Base-by-base conservation (phyloP, 2,329 filamentous ascomycete genomes). In the Ceratocystis albifundus region DNA sequence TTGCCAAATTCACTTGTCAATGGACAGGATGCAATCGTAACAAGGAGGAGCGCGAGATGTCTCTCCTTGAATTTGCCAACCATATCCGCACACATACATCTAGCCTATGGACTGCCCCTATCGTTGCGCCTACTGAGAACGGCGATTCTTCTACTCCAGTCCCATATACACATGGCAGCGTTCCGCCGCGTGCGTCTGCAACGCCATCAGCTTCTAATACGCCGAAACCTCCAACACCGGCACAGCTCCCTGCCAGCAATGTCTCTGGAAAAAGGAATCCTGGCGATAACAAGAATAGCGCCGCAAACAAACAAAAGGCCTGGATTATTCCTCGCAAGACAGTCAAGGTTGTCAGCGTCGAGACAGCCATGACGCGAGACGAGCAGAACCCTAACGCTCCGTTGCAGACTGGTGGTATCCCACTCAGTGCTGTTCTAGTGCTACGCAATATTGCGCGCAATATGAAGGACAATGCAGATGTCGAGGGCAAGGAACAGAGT, bases 381-480 rank as follows among this genome's bases (percentile, higher is more conserved):
- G 82, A 84, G 72, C 77, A 80, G 61, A 84, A 84, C 69, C 80
- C 81, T 10, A 82, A 84, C 68, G 79, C 78, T 7, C 76, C 80
- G 4, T 77, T 80, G 1, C 82, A 90, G 71, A 86, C 89, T 1
- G 87, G 87, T 0, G 89, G 89, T 4, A 86, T 93, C 45, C 88
- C 89, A n/a, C 79, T 93, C 5, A 89, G 87, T 65, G 87, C 88
- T 1, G 86, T 88, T 15, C 79, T 93, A 32, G 88, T 94, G 45
- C 80, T 94, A 59, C 83, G 89, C 36, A 94, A 94, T 73, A 84
- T 94, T 68, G 89, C 89, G 12, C 81, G 80, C 69, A 88, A 87
- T 71, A 77, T 85, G 20, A 73, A 76, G 69, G 72, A 70, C n/a
- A 73, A 73, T 4, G 80, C 79, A 53, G 80, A 79, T 67, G 76